Base-by-base conservation (phyloP, 768 basidiomycete species). In the Pleurotus giganteus region DNA sequence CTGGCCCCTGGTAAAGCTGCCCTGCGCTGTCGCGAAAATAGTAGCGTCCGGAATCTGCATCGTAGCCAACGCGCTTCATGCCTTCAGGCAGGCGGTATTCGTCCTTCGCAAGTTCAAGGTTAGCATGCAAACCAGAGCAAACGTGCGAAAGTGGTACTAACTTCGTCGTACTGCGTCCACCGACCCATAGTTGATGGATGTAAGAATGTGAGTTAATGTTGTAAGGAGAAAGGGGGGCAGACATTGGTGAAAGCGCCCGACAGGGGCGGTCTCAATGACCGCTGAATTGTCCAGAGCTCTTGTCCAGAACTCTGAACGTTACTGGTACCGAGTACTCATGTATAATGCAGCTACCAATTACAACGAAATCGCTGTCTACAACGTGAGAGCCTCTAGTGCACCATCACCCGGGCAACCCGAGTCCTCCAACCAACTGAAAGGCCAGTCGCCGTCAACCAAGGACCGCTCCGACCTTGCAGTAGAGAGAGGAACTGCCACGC, bases 1-100 rank as follows among this genome's bases (percentile, higher is more conserved):
- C 76, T 15, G 78, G 69, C n/a, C 81, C 74, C 47, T 71, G 66
- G 82, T 83, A 85, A 63, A 83, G 58, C 68, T 19, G n/a, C 8
- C 88, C 87, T 44, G 75, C 77, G 12, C 58, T 43, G 66, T 83
- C 82, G 23, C 77, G 76, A 70, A 85, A 91, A 64, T 78, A 77
- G 71, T 91, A 90, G 45, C 78, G 72, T 46, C 81, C 78, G 1
- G 77, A 76, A 71, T 91, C 89, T 3, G 84, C 72, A 69, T 92
- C 89, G 63, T 91, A 91, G 9, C 88, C 89, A 54, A 88, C 80
- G 29, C 89, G 82, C 57, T 82, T 72, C 80, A 83, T 78, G 49
- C 81, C 81, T 55, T 76, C 77, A 11, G 81, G 80, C 5, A 83
- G 69, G 31, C 80, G 75, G 64, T 76, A 71, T 47, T 74, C 75